phyloP scores from a whole-genome alignment of 345 rosid species.

The Populus davidiana region DNA sequence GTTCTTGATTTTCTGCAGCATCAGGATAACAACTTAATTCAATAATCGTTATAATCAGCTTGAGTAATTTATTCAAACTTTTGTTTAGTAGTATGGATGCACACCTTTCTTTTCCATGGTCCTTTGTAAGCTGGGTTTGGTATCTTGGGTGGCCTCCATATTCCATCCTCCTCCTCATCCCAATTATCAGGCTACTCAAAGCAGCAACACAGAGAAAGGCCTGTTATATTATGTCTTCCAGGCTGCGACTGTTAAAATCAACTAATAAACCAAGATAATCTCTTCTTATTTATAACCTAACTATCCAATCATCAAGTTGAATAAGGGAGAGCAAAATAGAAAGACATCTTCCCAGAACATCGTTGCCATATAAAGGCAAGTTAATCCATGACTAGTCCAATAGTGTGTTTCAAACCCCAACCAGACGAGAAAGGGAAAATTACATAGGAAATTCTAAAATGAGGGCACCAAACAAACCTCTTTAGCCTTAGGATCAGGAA shows the following conservation, averaged over 20 bases:
- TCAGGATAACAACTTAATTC: not conserved
- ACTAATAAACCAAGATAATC: not conserved
- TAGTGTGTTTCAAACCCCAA: not conserved
- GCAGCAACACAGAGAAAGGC: not conserved
- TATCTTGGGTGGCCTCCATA: conserved; percentile 42
- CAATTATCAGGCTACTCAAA: conserved; percentile 38
- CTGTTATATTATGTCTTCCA: not conserved
- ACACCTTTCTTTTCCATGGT: conserved; percentile 45
- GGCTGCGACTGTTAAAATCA: not conserved
- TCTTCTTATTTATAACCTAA: not conserved
- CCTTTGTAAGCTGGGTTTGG: conserved; percentile 52
- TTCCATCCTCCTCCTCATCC: conserved; percentile 48
- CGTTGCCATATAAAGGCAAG: not conserved
- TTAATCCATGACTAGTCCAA: not conserved
- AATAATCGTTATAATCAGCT: not conserved
- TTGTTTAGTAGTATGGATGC: not conserved
- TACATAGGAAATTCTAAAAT: not conserved
- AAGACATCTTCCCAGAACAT: not conserved
- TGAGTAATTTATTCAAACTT: conserved; percentile 1
- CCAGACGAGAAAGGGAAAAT: not conserved
- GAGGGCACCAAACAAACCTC: conserved; percentile 26
- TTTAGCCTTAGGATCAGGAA: conserved; percentile 42
- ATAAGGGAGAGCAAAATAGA: not conserved
- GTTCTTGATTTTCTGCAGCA: conserved; percentile 72
- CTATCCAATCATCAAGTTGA: not conserved